Evolutionary conservation across 352 stramenopile genomes (phyloP), one percentile per base, ranked within the genome.

Genomic region (Phytophthora europaea): DNA sequence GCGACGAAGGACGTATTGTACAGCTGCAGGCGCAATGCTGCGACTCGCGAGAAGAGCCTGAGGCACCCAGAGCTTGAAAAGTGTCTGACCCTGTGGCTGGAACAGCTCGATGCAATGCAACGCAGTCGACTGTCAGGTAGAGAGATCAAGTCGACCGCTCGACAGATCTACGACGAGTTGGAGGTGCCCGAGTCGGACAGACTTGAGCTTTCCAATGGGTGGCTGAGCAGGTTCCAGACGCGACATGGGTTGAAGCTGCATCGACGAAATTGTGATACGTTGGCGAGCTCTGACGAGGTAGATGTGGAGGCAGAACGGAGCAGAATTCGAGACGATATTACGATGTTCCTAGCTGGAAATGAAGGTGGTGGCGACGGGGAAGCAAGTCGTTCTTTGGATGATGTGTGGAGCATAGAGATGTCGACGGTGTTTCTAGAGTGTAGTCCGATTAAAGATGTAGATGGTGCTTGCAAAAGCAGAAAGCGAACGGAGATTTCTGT

Each of bases 141-240:
- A 20, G 67, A 69, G 61, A 69, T 79, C 28, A 79, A 79, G 33
- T 28, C 60, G 33, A 61, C 45, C 6, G 72, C 72, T n/a, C 34
- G 45, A 34, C 50, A 72, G 36, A 67, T 79, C 48, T 79, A 79
- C 22, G 61, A 76, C 16, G 54, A 72, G 8, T 47, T 75, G 23
- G 15, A 33, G 10, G 71, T 63, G 9, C 61, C 72, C 0, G 23
- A 62, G 10, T 23, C 58, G 9, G 45, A 79, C 22, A 66, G 72
- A 52, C 45, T 75, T 18, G 61, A 75, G 34, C 67, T 75, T 33
- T 79, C 72, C 26, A 79, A 73, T 48, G 72, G 72, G 16, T 79
- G 67, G 67, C 28, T 79, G 31, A 48, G 61, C 47, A 64, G 63
- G 22, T 70, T 65, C 28, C 63, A 65, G 63, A 58, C 40, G 33